A percentile compares a stretch with the other conserved stretches of the same genome.
Conservation (phyloP, 257 asterid genomes). For the Penstemon barbatus region DNA sequence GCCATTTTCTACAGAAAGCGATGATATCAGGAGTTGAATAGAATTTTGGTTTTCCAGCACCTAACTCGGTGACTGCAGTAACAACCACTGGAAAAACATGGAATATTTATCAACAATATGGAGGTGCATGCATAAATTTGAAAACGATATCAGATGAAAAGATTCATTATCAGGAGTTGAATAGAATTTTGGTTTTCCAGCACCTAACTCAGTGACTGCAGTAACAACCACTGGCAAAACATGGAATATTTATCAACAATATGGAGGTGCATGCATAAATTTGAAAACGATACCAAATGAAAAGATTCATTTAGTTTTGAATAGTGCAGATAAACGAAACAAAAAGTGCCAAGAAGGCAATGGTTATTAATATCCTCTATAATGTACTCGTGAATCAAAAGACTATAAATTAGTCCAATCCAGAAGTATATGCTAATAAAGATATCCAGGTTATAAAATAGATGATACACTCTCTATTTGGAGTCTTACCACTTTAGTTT, state of each 20-base stretch:
- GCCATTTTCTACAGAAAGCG: constrained; percentile 90
- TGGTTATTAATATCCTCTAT: constrained; percentile 6
- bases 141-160: constrained; percentile 22
- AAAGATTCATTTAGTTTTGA: not conserved
- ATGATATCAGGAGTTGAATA: constrained; percentile 88
- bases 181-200: constrained; percentile 89
- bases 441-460: not conserved
- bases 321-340: constrained; percentile 5
- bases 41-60: constrained; percentile 88
- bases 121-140: constrained; percentile 20
- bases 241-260: constrained; percentile 30
- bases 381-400: constrained; percentile 15
- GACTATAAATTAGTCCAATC: not conserved
- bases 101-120: constrained; percentile 28
- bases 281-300: constrained; percentile 19
- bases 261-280: constrained; percentile 19
- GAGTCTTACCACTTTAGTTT: not conserved
- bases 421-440: constrained; percentile 13
- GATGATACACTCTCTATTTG: not conserved
- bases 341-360: not conserved
- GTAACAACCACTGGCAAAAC: constrained; percentile 81
- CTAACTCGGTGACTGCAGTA: constrained; percentile 94
- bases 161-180: constrained; percentile 65
- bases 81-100: constrained; percentile 69
- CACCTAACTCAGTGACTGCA: constrained; percentile 88